Conservation (phyloP, 2,329 filamentous ascomycete species). For the Cercospora sojina region DNA sequence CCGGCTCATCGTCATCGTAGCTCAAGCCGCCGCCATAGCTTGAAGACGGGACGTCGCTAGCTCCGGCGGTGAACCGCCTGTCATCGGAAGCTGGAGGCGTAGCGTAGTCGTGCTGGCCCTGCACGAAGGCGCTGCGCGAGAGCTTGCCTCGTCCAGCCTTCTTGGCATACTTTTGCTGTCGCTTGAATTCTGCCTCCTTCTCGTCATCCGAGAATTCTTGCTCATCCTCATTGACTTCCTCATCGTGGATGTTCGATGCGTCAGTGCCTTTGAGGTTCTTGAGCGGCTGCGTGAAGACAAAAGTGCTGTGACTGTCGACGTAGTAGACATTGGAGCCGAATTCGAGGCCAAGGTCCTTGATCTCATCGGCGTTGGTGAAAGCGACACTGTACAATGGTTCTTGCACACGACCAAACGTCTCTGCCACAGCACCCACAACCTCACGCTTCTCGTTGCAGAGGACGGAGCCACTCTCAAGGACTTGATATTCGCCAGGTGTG, state of each 20-base stretch:
- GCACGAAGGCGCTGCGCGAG: constrained; percentile 26
- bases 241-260: constrained; percentile 91
- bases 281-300: constrained; percentile 82
- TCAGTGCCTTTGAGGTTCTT: constrained; percentile 83
- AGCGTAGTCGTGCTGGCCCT: constrained; percentile 21
- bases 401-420: constrained; percentile 81
- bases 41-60: constrained; percentile 28
- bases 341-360: constrained; percentile 65
- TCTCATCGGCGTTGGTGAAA: constrained; percentile 68
- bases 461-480: constrained; percentile 79
- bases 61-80: constrained; percentile 16
- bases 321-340: constrained; percentile 75
- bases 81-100: constrained; percentile 17
- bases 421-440: constrained; percentile 75
- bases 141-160: constrained; percentile 30
- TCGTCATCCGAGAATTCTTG: constrained; percentile 97
- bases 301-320: constrained; percentile 72
- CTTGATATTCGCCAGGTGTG: constrained; percentile 75
- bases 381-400: constrained; percentile 82
- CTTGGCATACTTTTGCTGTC: constrained; percentile 38
- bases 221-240: constrained; percentile 82
- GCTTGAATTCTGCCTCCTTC: constrained; percentile 64
- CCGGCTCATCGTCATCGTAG: constrained; percentile 46
- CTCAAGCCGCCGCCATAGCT: constrained; percentile 31
- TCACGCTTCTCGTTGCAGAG: constrained; percentile 74